These are phyloP conservation scores for Volvox reticuliferus DNA, from an alignment of 139 green algal genomes.

Conservation along the genomic window DNA sequence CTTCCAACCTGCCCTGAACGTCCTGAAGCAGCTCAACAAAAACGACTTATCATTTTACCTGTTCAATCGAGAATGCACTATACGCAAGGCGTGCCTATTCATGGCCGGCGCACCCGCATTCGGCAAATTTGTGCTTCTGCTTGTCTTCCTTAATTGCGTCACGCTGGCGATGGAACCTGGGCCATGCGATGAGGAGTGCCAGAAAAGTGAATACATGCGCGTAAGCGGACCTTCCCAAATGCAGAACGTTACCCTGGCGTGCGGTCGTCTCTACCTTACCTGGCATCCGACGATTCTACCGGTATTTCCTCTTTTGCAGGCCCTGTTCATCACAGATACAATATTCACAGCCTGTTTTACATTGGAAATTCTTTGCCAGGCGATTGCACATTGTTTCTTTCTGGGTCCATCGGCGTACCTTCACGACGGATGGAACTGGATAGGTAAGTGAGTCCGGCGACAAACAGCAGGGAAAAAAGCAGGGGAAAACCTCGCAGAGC, in stretches of 20 bases:
- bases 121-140: background rate
- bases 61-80: background rate
- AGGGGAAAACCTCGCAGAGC: too few species aligned
- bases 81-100: background rate
- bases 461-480: too few species aligned
- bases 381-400: slow-evolving; percentile 49
- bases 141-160: slow-evolving; percentile 57
- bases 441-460: slow-evolving; percentile 41
- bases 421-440: slow-evolving; percentile 55
- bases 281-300: too few species aligned
- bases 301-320: background rate
- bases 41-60: slow-evolving; percentile 13
- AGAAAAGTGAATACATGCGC: background rate
- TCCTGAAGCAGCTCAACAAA: background rate
- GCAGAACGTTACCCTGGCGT: too few species aligned
- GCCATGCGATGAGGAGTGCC: background rate
- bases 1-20: background rate
- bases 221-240: background rate
- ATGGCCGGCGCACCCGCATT: background rate
- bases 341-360: slow-evolving; percentile 61
- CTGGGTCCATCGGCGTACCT: slow-evolving; percentile 54
- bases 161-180: slow-evolving; percentile 30
- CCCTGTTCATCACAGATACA: background rate
- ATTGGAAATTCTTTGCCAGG: slow-evolving; percentile 52
- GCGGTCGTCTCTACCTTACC: too few species aligned